Conservation (phyloP, 495 filamentous ascomycete species). For the Penicillium tannophilum region DNA sequence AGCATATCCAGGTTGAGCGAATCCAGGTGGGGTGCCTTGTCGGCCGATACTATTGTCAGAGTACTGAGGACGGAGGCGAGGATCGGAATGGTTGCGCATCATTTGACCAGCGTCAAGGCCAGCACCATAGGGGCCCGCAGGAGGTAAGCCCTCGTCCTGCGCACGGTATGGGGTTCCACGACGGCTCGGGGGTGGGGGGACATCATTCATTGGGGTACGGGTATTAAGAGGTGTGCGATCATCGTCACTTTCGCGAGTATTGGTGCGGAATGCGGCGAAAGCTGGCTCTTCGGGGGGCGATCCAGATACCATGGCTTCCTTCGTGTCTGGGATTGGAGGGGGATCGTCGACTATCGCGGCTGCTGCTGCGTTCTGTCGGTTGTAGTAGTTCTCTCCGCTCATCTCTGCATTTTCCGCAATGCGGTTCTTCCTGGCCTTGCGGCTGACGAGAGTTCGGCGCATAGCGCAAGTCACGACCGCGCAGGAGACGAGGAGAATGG, state of each 20-base stretch:
- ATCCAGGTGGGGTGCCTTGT: conserved; percentile 46
- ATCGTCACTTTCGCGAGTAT: conserved; percentile 66
- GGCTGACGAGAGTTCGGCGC: conserved; percentile 88
- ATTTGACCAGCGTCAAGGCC: conserved; percentile 40
- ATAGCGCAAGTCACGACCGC: conserved; percentile 94
- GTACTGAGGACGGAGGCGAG: conserved; percentile 60
- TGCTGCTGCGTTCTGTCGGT: conserved; percentile 61
- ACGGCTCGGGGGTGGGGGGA: conserved; percentile 23
- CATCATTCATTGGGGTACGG: conserved; percentile 38
- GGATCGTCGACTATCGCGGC: conserved; percentile 35
- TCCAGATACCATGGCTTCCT: conserved; percentile 53
- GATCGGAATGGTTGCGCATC: conserved; percentile 47
- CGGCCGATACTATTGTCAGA: conserved; percentile 60
- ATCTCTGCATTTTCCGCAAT: conserved; percentile 94
- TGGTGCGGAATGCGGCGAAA: conserved; percentile 77
- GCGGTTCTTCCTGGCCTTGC: conserved; percentile 87
- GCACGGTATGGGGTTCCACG: conserved; percentile 36
- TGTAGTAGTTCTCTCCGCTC: conserved; percentile 91
- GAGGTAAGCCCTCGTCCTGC: conserved; percentile 67
- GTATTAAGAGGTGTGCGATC: conserved; percentile 83
- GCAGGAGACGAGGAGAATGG: conserved; percentile 80
- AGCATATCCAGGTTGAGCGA: conserved; percentile 41
- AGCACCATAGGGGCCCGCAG: conserved; percentile 39
- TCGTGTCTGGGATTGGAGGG: conserved; percentile 50
- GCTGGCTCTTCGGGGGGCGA: conserved; percentile 59